Conservation (phyloP, 1,284 basidiomycete genomes). For the Ganoderma boninense region DNA sequence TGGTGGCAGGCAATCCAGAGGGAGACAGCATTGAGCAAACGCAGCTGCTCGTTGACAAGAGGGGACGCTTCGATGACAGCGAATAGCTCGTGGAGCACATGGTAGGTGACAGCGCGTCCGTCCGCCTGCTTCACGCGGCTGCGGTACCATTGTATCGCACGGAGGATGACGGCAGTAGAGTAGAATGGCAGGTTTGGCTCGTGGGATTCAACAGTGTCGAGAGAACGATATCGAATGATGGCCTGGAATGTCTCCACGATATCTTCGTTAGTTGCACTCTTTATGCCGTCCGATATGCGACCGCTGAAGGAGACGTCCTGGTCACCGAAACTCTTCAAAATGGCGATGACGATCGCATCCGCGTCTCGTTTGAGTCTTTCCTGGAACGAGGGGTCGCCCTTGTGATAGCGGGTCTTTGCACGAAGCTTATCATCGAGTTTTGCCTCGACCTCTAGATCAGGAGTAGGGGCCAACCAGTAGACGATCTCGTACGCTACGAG, state of each 20-base stretch:
- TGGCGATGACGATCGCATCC: conserved; percentile 63
- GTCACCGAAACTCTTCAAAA: conserved; percentile 69
- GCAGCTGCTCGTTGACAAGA: conserved; percentile 89
- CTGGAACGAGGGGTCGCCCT: conserved; percentile 46
- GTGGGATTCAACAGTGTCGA: conserved; percentile 60
- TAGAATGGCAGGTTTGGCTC: conserved; percentile 70
- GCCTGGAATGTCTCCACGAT: conserved; percentile 53
- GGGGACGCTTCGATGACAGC: conserved; percentile 71
- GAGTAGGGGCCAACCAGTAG: conserved; percentile 49
- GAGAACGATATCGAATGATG: conserved; percentile 59
- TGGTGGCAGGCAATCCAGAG: conserved; percentile 73
- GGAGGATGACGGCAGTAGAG: conserved; percentile 56
- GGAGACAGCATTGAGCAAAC: conserved; percentile 78
- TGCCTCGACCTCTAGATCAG: conserved; percentile 10
- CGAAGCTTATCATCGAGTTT: conserved; percentile 50
- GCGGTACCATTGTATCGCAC: conserved; percentile 67
- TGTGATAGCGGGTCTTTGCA: conserved; percentile 42
- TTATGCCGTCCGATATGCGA: conserved; percentile 56
- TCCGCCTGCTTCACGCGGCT: conserved; percentile 48
- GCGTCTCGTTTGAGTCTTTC: conserved; percentile 52
- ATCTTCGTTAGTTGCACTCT: conserved; percentile 41
- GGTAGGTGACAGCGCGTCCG: conserved; percentile 69
- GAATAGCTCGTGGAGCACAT: conserved; percentile 80
- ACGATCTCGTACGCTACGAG: conserved; percentile 72
- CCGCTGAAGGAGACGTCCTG: conserved; percentile 59